phyloP scores from a whole-genome alignment of 2,329 filamentous ascomycete genomes.

The Stromatinia cepivora region DNA sequence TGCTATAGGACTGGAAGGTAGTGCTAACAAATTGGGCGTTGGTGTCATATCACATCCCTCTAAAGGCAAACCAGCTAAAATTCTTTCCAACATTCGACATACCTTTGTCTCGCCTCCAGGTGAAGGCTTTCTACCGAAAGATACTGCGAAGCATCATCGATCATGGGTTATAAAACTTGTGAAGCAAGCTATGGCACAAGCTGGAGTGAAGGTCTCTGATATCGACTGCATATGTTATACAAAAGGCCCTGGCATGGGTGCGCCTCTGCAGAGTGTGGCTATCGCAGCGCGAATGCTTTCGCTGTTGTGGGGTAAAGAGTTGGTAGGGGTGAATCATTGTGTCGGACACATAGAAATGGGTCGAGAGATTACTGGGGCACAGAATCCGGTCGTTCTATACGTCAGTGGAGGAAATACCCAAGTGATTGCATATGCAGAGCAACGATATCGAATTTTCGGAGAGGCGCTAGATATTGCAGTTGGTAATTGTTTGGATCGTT shows the following conservation, averaged over 20 bases:
- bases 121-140: slow-evolving; percentile 92
- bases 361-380: slow-evolving; percentile 82
- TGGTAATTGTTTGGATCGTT: slow-evolving; percentile 94
- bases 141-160: slow-evolving; percentile 91
- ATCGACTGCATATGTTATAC: slow-evolving; percentile 96
- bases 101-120: slow-evolving; percentile 91
- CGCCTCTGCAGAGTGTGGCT: slow-evolving; percentile 82
- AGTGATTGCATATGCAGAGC: slow-evolving; percentile 93
- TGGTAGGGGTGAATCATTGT: slow-evolving; percentile 97
- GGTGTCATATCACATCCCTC: slow-evolving; percentile 81
- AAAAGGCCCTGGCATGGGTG: slow-evolving; percentile 93
- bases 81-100: slow-evolving; percentile 92
- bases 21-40: slow-evolving; percentile 95
- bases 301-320: slow-evolving; percentile 81
- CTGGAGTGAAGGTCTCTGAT: slow-evolving; percentile 60
- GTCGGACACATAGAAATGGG: slow-evolving; percentile 99
- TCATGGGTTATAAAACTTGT: slow-evolving; percentile 80
- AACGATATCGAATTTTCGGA: slow-evolving; percentile 95
- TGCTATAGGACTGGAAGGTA: slow-evolving; percentile 80
- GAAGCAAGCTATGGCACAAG: slow-evolving; percentile 72
- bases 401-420: slow-evolving; percentile 96
- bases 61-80: slow-evolving; percentile 52
- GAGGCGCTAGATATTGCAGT: slow-evolving; percentile 97
- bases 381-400: slow-evolving; percentile 92
- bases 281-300: slow-evolving; percentile 79